A percentile compares a stretch with the other conserved stretches of the same genome.
These are phyloP conservation scores for Maudiozyma saulgeensis DNA, from an alignment of 805 yeast genomes.

Conservation along the genomic window DNA sequence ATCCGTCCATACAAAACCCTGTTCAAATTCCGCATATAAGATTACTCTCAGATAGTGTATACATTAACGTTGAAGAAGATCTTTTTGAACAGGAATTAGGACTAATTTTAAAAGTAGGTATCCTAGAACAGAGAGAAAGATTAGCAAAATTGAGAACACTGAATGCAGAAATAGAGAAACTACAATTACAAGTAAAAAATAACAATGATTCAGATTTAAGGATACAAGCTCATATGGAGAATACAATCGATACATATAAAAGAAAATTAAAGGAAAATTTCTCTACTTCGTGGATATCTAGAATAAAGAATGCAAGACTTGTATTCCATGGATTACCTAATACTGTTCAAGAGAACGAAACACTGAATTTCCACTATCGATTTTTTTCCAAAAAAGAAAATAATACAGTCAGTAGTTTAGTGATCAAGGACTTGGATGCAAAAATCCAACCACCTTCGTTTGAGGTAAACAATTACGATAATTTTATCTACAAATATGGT, in stretches of 20 bases:
- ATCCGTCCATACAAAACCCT: conserved; percentile 23
- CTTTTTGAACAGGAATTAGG: conserved; percentile 56
- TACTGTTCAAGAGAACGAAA: conserved; percentile 10
- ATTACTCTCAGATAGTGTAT: conserved; percentile 34
- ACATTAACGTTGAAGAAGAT: conserved; percentile 50
- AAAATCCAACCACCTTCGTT: conserved; percentile 27
- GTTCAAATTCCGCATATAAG: conserved; percentile 35
- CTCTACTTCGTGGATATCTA: conserved; percentile 34
- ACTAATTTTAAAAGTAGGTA: conserved; percentile 47
- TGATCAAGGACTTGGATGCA: conserved; percentile 17
- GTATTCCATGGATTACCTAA: conserved; percentile 24
- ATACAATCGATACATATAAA: conserved; percentile 6
- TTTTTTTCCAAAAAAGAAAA: conserved; percentile 17
- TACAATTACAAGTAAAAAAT: not conserved
- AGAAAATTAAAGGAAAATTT: conserved; percentile 26
- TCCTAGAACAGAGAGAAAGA: conserved; percentile 46
- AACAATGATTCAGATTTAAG: not conserved
- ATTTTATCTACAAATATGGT: conserved; percentile 34
- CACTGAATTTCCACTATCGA: conserved; percentile 13
- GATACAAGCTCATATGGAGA: not conserved
- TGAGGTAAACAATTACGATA: conserved; percentile 19
- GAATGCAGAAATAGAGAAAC: conserved; percentile 10
- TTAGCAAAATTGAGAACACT: conserved; percentile 30
- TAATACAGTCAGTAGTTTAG: conserved; percentile 22
- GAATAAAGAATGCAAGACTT: conserved; percentile 25